These are phyloP conservation scores for Stellera chamaejasme DNA, from an alignment of 345 rosid species.

Conservation along the genomic window DNA sequence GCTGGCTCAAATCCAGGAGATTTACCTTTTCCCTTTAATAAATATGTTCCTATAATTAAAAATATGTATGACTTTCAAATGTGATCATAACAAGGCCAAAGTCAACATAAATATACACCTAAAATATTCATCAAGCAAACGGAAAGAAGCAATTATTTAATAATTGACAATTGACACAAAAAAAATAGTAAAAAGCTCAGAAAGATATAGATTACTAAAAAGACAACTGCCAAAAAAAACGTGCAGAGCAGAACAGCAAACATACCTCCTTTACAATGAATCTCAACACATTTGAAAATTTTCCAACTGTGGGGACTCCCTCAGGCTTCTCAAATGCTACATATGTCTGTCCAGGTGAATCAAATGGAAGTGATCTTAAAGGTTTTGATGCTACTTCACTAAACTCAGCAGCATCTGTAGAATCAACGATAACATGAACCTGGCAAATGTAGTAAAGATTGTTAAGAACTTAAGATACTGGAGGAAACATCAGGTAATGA, in stretches of 20 bases:
- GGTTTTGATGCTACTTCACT: conserved; percentile 51
- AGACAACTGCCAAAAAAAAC: no score
- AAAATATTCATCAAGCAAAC: no score
- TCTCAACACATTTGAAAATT: conserved; percentile 69
- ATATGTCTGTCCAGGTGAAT: conserved; percentile 78
- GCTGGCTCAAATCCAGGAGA: no score
- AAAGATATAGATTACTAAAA: background rate
- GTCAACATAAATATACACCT: no score
- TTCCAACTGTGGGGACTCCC: conserved; percentile 64
- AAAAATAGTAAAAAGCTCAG: no score
- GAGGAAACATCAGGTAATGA: background rate
- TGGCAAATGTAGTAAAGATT: conserved; percentile 22
- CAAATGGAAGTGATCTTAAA: conserved; percentile 67
- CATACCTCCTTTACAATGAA: conserved; percentile 81
- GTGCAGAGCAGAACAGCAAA: no score
- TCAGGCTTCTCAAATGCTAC: conserved; percentile 77
- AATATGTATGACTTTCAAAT: no score
- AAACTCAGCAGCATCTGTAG: conserved; percentile 85
- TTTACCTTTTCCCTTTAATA: no score
- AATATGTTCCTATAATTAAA: no score
- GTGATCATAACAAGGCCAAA: no score
- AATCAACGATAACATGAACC: conserved; percentile 74
- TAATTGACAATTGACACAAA: no score
- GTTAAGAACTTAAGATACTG: conserved; percentile 7
- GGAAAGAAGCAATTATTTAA: no score